Evolutionary conservation across 768 basidiomycete species (phyloP).

Genomic region (Termitomyces sp.): DNA sequence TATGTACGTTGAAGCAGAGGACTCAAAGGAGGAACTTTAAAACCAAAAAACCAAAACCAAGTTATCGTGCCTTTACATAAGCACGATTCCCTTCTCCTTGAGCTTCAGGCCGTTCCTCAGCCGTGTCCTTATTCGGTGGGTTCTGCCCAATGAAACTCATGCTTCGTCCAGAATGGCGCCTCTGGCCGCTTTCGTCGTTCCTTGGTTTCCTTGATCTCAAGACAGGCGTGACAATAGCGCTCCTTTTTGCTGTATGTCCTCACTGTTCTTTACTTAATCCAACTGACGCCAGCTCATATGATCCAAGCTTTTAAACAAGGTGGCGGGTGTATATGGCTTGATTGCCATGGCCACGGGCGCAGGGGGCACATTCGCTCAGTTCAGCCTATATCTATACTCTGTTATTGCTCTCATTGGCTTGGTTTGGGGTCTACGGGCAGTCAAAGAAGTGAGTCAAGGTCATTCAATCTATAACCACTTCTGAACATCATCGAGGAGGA

Average conservation of each 20-base stretch:
- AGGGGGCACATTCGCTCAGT: constrained; percentile 89
- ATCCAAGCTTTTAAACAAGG: constrained; percentile 85
- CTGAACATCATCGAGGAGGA: constrained; percentile 64
- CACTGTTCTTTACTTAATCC: not conserved
- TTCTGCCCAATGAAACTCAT: constrained; percentile 60
- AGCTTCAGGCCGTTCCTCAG: not conserved
- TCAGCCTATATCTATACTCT: constrained; percentile 92
- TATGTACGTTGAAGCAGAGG: no score
- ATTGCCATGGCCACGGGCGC: constrained; percentile 87
- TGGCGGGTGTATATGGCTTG: constrained; percentile 94
- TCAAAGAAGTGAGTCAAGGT: constrained; percentile 65
- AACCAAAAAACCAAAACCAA: no score
- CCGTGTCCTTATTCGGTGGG: constrained; percentile 1
- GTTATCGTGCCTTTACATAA: constrained; percentile 13
- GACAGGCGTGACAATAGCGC: constrained; percentile 82
- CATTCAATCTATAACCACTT: constrained; percentile 10
- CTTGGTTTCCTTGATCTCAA: constrained; percentile 89
- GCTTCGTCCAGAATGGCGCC: constrained; percentile 77
- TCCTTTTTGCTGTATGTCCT: constrained; percentile 79
- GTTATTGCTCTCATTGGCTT: constrained; percentile 74
- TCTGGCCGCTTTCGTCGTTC: constrained; percentile 79
- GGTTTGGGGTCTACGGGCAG: constrained; percentile 83
- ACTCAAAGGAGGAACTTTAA: not conserved
- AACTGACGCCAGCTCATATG: constrained; percentile 3
- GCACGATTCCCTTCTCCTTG: not conserved